A percentile compares a stretch with the other conserved stretches of the same genome.
Evolutionary conservation across 495 filamentous ascomycete genomes (phyloP).

Genomic region (Neurospora pannonica): DNA sequence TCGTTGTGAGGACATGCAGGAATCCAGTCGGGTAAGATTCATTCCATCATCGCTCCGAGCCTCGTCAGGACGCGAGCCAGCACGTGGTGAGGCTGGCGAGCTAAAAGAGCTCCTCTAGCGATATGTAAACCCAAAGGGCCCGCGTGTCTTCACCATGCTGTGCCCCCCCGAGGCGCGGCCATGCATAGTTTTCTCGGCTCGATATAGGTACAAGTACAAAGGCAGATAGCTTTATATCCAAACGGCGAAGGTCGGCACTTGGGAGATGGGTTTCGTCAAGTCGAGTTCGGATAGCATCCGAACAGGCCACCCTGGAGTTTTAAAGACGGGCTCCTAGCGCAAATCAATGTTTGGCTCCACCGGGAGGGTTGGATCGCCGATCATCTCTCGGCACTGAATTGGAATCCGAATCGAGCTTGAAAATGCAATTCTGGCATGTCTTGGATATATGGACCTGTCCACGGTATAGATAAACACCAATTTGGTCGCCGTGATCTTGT

Average conservation of each 20-base stretch:
- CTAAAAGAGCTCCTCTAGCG: background rate
- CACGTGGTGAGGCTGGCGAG: background rate
- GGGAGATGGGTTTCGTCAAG: background rate
- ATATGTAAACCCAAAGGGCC: background rate
- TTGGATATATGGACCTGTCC: background rate
- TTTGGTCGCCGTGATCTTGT: background rate
- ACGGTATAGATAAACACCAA: background rate
- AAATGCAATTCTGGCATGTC: background rate
- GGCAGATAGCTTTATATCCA: background rate
- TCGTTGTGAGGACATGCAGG: background rate
- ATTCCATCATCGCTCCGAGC: background rate
- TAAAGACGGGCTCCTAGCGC: background rate
- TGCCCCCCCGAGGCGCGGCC: background rate
- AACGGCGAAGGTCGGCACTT: background rate
- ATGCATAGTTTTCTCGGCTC: background rate
- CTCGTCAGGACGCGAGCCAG: background rate
- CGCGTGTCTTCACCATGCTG: background rate
- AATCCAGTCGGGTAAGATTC: background rate
- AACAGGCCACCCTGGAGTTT: background rate
- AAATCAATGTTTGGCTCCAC: background rate
- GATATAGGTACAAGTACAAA: background rate
- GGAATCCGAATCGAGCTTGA: background rate
- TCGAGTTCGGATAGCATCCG: background rate
- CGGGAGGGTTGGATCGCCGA: background rate
- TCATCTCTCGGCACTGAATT: background rate